Evolutionary conservation across 148 eudicot genomes (phyloP), one percentile per base, ranked within the genome.

Genomic region (Chenopodium formosanum): DNA sequence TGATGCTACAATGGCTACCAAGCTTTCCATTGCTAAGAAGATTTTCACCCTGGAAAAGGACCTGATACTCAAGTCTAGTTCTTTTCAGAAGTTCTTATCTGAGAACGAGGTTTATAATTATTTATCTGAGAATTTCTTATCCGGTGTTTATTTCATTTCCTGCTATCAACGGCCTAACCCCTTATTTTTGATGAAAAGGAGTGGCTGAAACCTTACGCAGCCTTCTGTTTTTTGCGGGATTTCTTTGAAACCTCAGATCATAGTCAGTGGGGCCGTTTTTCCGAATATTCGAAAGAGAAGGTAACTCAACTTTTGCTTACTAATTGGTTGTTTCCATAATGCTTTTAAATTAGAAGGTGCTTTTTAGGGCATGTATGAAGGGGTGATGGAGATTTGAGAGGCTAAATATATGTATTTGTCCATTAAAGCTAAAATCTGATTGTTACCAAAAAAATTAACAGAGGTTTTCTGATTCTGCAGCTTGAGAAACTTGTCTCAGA

Each of bases 201-300:
- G 58, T 96, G 99, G 99, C 89, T 96, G 78, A 96, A 89, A 86
- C 97, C 99, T 73, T 96, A 94, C 85, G 97, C 99, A 25, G 95
- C 97, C 74, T 94, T 96, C 86, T 96, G 99, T 83, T 96, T 94
- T 78, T 91, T 96, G 67, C 94, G 99, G 70, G 97, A 94, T 85
- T 96, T 96, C 86, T 96, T 96, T 81, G 97, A 90, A 84, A 96
- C 97, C 74, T 91, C 99, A 65, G 97, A 96, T 86, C 99, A 91
- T 84, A 92, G 98, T 77, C 95, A 96, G 79, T 96, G 99, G 99
- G 99, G 99, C 47, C 93, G 91, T 60, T 96, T 91, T 86, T 88
- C 95, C 71, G 79, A 75, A 16, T 96, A 89, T 89, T 89, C 99
- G 67, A 75, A 86, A 58, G 89, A 90, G 19, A 94, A 94, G 99